These are phyloP conservation scores for Claviceps pusilla DNA, from an alignment of 2,329 filamentous ascomycete species.

Conservation along the genomic window DNA sequence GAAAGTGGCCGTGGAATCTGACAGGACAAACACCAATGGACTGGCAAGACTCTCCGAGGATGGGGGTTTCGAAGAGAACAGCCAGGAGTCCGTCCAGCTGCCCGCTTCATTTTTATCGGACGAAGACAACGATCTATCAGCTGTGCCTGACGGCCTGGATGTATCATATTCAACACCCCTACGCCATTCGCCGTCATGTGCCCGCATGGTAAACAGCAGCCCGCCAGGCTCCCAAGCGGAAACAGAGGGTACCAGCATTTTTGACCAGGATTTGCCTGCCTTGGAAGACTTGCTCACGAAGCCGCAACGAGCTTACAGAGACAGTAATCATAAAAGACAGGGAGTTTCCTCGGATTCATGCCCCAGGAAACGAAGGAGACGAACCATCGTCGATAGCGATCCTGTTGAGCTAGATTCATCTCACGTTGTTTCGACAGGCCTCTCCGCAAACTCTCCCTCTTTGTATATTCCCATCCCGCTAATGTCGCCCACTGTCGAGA, in stretches of 20 bases:
- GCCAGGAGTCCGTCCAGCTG: constrained; percentile 24
- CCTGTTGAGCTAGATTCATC: constrained; percentile 11
- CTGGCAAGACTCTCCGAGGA: constrained; percentile 38
- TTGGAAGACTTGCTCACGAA: constrained; percentile 20
- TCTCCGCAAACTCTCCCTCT: background rate
- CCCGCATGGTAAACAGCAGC: constrained; percentile 17
- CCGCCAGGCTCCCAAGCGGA: constrained; percentile 19
- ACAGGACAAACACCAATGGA: constrained; percentile 25
- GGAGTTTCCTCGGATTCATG: constrained; percentile 13
- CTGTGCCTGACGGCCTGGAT: constrained; percentile 10
- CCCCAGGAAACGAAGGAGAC: constrained; percentile 16
- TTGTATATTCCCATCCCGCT: background rate
- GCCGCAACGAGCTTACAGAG: constrained; percentile 6
- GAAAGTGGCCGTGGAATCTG: constrained; percentile 22
- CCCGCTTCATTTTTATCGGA: constrained; percentile 20
- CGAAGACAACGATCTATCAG: constrained; percentile 7
- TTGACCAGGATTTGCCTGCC: constrained; percentile 23
- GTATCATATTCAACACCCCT: constrained; percentile 16
- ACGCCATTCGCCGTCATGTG: constrained; percentile 14
- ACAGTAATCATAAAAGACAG: constrained; percentile 11
- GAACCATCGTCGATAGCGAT: constrained; percentile 18
- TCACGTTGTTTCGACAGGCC: background rate
- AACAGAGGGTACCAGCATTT: constrained; percentile 23
- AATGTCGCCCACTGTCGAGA: background rate
- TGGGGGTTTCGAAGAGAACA: constrained; percentile 36